phyloP scores from a whole-genome alignment of 1,139 yeast genomes.

The Sugiyamaella castrensis region DNA sequence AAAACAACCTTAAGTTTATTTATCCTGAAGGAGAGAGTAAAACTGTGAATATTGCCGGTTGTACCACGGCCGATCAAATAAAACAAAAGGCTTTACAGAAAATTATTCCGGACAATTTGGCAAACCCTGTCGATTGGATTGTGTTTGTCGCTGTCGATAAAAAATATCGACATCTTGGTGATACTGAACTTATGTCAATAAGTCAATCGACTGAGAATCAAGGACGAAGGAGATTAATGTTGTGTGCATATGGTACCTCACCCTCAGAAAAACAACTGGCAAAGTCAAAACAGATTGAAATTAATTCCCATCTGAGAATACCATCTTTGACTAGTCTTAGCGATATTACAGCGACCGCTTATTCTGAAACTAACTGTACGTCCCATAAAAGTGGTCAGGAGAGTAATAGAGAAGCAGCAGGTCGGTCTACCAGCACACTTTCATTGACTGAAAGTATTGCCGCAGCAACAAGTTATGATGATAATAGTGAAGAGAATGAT shows the following conservation, averaged over 20 bases:
- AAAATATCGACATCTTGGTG: conserved; percentile 47
- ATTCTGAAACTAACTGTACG: conserved; percentile 11
- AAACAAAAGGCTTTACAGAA: conserved; percentile 67
- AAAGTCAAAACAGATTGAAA: conserved; percentile 48
- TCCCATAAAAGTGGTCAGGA: conserved; percentile 1
- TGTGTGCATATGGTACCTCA: conserved; percentile 59
- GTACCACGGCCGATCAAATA: conserved; percentile 77
- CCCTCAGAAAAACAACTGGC: conserved; percentile 71
- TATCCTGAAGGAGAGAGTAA: conserved; percentile 59
- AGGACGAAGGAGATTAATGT: conserved; percentile 70
- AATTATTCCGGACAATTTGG: conserved; percentile 44
- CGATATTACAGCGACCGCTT: conserved; percentile 19
- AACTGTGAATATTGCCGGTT: conserved; percentile 70
- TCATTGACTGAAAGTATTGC: conserved; percentile 12
- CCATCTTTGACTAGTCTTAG: conserved; percentile 3
- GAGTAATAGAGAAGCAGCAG: not conserved
- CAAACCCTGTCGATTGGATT: conserved; percentile 50
- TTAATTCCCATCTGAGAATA: conserved; percentile 10
- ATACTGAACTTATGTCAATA: conserved; percentile 76
- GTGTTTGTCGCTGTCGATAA: conserved; percentile 42
- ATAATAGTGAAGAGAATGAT: conserved; percentile 18
- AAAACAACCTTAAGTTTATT: conserved; percentile 61
- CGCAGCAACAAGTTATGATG: conserved; percentile 12
- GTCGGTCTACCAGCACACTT: conserved; percentile 5
- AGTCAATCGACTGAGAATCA: conserved; percentile 72